Conservation (phyloP, 2,329 filamentous ascomycete species). For the Beauveria australis region DNA sequence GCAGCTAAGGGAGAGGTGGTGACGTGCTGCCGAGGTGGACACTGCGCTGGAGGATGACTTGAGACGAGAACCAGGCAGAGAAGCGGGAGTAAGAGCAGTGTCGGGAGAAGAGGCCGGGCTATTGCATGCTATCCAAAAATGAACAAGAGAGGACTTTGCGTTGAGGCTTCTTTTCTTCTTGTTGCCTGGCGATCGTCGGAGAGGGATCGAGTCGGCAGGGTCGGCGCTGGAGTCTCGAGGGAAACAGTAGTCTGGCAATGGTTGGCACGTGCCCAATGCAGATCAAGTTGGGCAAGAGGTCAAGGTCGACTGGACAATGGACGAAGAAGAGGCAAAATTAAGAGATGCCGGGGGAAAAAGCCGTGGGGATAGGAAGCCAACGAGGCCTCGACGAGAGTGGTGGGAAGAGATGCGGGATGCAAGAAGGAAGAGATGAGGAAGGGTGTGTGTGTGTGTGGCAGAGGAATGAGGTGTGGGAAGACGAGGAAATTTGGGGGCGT, state of each 20-base stretch:
- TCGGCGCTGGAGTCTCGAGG: neutral
- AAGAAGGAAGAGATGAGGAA: slow-evolving; percentile 21
- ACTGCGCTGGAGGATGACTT: neutral
- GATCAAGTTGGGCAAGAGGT: neutral
- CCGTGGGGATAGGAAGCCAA: slow-evolving; percentile 1
- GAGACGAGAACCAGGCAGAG: neutral
- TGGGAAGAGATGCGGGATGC: slow-evolving; percentile 13
- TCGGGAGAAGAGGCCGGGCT: neutral
- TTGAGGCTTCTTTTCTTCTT: neutral
- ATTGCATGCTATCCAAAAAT: slow-evolving; percentile 13
- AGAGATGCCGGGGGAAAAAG: neutral
- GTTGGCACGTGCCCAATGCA: slow-evolving; percentile 5
- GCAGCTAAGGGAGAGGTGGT: neutral
- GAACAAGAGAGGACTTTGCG: neutral
- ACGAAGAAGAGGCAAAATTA: neutral
- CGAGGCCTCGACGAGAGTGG: slow-evolving; percentile 13
- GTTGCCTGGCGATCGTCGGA: neutral
- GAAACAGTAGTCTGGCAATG: neutral
- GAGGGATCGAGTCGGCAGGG: neutral
- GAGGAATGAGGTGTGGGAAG: slow-evolving; percentile 16
- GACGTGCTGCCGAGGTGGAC: slow-evolving; percentile 1
- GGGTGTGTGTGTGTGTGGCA: slow-evolving; percentile 17
- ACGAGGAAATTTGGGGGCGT: slow-evolving; percentile 1
- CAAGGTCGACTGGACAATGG: neutral
- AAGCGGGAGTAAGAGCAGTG: neutral